These are phyloP conservation scores for Cyclostephanos tholiformis DNA, from an alignment of 108 stramenopile species.

Conservation along the genomic window DNA sequence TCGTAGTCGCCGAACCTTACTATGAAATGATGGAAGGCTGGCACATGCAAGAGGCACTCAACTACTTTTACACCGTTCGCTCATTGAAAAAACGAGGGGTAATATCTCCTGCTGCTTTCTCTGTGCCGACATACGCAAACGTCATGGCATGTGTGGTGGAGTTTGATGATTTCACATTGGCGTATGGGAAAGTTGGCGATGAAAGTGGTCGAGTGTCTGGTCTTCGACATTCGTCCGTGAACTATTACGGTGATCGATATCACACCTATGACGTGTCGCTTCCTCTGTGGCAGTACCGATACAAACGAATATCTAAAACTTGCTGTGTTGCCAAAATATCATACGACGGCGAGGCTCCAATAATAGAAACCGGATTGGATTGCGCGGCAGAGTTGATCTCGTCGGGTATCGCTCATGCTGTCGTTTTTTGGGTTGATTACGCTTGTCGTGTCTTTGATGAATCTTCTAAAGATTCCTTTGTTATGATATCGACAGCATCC, in stretches of 20 bases:
- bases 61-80: constrained; percentile 66
- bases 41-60: constrained; percentile 75
- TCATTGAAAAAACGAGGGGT: constrained; percentile 52
- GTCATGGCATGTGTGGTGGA: constrained; percentile 76
- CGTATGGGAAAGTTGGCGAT: constrained; percentile 56
- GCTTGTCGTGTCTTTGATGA: constrained; percentile 14
- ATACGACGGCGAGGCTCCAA: constrained; percentile 42
- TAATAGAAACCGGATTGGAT: constrained; percentile 26
- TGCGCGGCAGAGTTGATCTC: constrained; percentile 2
- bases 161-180: constrained; percentile 46
- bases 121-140: constrained; percentile 55
- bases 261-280: constrained; percentile 56
- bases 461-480: constrained; percentile 3
- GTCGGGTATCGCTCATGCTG: constrained; percentile 32
- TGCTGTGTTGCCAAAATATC: constrained; percentile 54
- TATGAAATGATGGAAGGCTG: constrained; percentile 76
- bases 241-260: constrained; percentile 51
- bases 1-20: constrained; percentile 82
- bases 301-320: constrained; percentile 47
- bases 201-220: constrained; percentile 48
- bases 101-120: constrained; percentile 38
- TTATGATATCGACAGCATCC: constrained; percentile 35
- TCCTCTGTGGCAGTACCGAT: constrained; percentile 71
- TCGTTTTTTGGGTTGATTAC: constrained; percentile 50
- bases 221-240: constrained; percentile 61